Evolutionary conservation across 179 eudicot species (phyloP), one percentile per base, ranked within the genome.

Genomic region (Amaranthus tricolor): DNA sequence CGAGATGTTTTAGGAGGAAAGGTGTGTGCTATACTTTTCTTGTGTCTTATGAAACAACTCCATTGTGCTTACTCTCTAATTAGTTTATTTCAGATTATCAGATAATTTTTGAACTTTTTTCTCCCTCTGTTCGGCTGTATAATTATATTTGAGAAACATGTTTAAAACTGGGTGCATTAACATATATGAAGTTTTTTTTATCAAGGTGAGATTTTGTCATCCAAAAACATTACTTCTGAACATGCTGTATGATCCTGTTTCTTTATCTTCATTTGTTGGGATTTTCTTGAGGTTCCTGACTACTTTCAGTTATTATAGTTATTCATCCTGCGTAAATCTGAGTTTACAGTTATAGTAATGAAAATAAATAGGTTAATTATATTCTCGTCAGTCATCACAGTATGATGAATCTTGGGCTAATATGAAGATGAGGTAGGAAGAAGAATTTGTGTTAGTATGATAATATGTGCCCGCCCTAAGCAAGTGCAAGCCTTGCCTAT

Each of bases 1-100:
- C 86, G 99, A 79, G 93, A 93, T 85, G 97, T 96, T 80, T 84
- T 96, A 55, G 99, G 99, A 67, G 99, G 99, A 81, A 96, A 96
- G 96, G 99, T 96, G 58, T 57, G 76, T 70, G 21, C 56, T 69
- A 51, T 55, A 70, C 40, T 67, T 5, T 58, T 60, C 66, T 9
- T 73, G 43, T 67, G 50, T 45, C 62, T 3, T 56, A 47, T 14
- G 40, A 14, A 68, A 24, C 19, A 66, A 40, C 55, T 58, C 2
- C 6, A 7, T 77, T 43, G 44, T 66, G 45, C 44, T 6, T 51
- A 56, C 24, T 44, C 67, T 40, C 20, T 40, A 49, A 55, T 48
- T 9, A 31, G 40, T 31, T 49, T 17, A 69, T 56, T 55, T 48
- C 10, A 5, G 31, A 5, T 55, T 14, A 52, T 6, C 17, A 49